Conservation (phyloP, 2,329 filamentous ascomycete genomes). For the Claviceps sp. region DNA sequence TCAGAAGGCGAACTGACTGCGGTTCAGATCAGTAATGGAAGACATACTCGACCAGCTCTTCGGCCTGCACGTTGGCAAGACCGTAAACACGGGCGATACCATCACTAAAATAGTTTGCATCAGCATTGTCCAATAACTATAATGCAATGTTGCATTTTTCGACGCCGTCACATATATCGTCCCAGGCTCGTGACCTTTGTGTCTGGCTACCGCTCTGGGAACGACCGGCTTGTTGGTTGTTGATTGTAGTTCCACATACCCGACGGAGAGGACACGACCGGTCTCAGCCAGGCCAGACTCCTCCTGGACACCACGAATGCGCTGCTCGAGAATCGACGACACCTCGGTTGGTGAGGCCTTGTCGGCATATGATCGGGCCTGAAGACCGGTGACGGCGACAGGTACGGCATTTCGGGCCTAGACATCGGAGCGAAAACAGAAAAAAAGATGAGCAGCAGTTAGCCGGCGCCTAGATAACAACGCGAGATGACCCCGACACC, state of each 20-base stretch:
- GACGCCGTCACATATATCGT: background rate
- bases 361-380: slow-evolving; percentile 71
- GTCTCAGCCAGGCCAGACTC: slow-evolving; percentile 95
- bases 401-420: slow-evolving; percentile 80
- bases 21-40: slow-evolving; percentile 2
- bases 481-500: slow-evolving; percentile 11
- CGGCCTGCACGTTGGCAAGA: slow-evolving; percentile 99
- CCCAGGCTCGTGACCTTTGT: background rate
- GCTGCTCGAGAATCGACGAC: slow-evolving; percentile 97
- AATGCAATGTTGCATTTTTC: background rate
- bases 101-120: slow-evolving; percentile 53
- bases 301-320: slow-evolving; percentile 96
- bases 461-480: slow-evolving; percentile 37
- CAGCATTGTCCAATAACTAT: slow-evolving; percentile 10
- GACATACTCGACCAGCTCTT: slow-evolving; percentile 98
- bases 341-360: slow-evolving; percentile 97
- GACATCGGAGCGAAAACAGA: slow-evolving; percentile 25
- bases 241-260: slow-evolving; percentile 51
- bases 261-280: slow-evolving; percentile 94
- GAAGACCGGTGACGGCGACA: slow-evolving; percentile 51
- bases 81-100: slow-evolving; percentile 99
- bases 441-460: slow-evolving; percentile 24
- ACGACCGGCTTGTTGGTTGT: background rate
- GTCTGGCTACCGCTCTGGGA: background rate
- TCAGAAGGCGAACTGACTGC: slow-evolving; percentile 10